These are phyloP conservation scores for Filobasidium wieringae DNA, from an alignment of 768 basidiomycete genomes.

Conservation along the genomic window DNA sequence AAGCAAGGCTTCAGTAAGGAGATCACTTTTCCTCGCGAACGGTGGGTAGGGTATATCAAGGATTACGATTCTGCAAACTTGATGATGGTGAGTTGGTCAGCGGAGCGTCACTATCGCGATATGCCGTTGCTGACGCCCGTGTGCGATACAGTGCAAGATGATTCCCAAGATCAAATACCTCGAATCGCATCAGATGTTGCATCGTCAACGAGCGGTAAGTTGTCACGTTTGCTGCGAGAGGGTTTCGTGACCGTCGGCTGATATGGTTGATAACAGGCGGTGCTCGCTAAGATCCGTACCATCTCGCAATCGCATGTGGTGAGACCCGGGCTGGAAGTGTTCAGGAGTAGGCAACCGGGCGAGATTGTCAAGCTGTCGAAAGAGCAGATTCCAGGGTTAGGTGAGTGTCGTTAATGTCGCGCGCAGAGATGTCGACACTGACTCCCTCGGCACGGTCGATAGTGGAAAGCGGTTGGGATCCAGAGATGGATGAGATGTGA, in stretches of 20 bases:
- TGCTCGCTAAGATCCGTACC: conserved; percentile 74
- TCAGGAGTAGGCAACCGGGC: conserved; percentile 50
- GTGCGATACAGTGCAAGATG: conserved; percentile 57
- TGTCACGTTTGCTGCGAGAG: too few relatives aligned
- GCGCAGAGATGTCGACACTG: background rate
- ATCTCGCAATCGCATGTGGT: conserved; percentile 77
- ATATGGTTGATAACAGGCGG: conserved; percentile 43
- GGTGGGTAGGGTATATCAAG: conserved; percentile 99
- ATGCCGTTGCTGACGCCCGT: background rate
- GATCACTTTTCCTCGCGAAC: conserved; percentile 74
- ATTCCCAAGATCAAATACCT: conserved; percentile 84
- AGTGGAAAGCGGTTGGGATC: conserved; percentile 91
- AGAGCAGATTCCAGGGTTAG: conserved; percentile 73
- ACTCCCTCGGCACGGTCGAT: background rate
- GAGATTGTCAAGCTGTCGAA: conserved; percentile 47
- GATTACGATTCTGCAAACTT: conserved; percentile 99
- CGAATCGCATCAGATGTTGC: conserved; percentile 60
- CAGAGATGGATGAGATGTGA: conserved; percentile 63
- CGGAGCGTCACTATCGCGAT: background rate
- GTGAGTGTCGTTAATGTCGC: conserved; percentile 43
- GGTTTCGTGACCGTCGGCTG: too few relatives aligned
- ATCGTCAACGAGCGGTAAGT: conserved; percentile 61
- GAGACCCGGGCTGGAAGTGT: conserved; percentile 65
- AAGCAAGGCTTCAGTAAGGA: conserved; percentile 99
- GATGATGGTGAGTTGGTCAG: conserved; percentile 55